These are phyloP conservation scores for Rubus parviflorus DNA, from an alignment of 306 rosid species.

Conservation along the genomic window DNA sequence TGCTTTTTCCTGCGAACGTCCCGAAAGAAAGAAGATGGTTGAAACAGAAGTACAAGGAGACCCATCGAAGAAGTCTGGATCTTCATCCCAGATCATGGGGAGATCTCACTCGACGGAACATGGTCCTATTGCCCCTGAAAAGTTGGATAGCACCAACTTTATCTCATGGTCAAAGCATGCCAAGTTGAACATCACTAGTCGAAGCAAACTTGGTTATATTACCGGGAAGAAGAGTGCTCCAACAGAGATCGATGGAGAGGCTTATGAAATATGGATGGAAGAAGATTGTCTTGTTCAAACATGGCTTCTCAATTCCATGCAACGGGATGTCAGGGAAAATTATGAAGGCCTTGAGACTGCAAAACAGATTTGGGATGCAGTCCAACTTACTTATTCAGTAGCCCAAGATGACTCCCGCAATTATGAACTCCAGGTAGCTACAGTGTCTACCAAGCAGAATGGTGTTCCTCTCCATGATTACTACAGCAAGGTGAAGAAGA, in stretches of 20 bases:
- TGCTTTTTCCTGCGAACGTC: too few species aligned
- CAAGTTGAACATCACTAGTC: background rate
- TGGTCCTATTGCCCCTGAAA: background rate
- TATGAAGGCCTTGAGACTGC: background rate
- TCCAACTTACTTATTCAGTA: background rate
- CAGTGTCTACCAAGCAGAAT: background rate
- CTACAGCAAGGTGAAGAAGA: background rate
- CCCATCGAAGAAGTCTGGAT: too few species aligned
- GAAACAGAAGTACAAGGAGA: too few species aligned
- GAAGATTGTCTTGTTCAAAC: background rate
- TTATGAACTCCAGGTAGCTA: background rate
- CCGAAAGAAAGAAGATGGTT: too few species aligned
- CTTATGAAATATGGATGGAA: background rate
- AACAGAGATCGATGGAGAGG: background rate
- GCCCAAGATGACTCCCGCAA: background rate
- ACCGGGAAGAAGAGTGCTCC: background rate
- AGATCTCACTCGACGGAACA: too few species aligned
- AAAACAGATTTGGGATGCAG: background rate
- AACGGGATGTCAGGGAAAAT: background rate
- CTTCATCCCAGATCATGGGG: too few species aligned
- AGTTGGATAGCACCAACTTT: background rate
- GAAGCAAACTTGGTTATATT: background rate
- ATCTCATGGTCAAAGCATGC: background rate
- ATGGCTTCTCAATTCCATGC: background rate
- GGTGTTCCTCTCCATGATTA: too few species aligned